Evolutionary conservation across 352 stramenopile species (phyloP), one percentile per base, ranked within the genome.

Genomic region (Pythium phragmitis): DNA sequence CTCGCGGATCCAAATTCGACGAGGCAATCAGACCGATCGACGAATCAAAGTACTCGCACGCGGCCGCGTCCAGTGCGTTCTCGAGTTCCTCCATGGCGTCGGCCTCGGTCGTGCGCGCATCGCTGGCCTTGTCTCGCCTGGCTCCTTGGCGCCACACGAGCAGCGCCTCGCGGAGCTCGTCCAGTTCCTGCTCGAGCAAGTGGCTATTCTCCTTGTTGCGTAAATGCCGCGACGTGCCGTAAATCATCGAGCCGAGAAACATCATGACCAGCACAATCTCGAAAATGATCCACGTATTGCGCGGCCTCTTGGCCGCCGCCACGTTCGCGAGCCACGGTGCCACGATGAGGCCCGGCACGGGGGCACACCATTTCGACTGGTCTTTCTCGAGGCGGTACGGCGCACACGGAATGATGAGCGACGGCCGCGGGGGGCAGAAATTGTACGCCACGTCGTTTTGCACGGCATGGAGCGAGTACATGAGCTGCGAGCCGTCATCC

Each of bases 371-470:
- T 41, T 64, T 69, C 9, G 70, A 70, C 13, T 68, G 65, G 37
- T 81, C 70, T 8, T 77, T 70, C 9, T 70, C 42, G 19, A 26
- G 47, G 43, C 67, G 68, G 43, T 79, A 81, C n/a, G 80, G 58
- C 39, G 69, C 76, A 41, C 82, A 89, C 9, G 82, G 82, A 57
- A 89, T 89, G 30, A 89, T 61, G 69, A 82, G 84, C 1, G 78
- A 73, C 3, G 80, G 75, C 7, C 68, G 73, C 14, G 65, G 48
- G 0, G 80, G 80, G 51, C 82, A 91, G 51, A 85, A 72, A 26
- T 71, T 69, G 48, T 79, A 80, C 2, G 75, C 76, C 26, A 77
- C 72, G 46, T 87, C 76, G 37, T 78, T 70, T 2, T 47, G 19
- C 0, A 73, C 70, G 4, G 76, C 77, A 48, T 89, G 82, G 54